Evolutionary conservation across 2,329 filamentous ascomycete genomes (phyloP).

Genomic region (Alternaria burnsii): DNA sequence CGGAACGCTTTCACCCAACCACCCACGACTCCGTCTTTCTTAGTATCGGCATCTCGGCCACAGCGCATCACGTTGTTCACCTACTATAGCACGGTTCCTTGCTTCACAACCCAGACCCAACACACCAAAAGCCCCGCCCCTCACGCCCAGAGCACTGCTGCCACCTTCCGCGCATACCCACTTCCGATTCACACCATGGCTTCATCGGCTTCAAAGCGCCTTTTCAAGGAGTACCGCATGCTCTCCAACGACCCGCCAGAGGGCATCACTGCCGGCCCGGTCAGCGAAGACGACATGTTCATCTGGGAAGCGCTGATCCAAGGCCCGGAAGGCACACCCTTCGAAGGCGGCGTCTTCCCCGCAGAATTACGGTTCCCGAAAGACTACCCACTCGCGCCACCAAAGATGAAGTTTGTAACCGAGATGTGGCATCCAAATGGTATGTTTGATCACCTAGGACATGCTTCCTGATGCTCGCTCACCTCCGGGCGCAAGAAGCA

Average conservation of each 20-base stretch:
- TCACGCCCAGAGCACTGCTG: neutral
- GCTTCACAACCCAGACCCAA: neutral
- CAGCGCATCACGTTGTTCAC: neutral
- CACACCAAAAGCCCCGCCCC: neutral
- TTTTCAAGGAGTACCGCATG: conserved; percentile 95
- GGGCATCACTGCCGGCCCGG: conserved; percentile 92
- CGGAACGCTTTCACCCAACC: neutral
- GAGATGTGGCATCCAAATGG: conserved; percentile 95
- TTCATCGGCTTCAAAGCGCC: conserved; percentile 72
- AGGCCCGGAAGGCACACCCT: conserved; percentile 93
- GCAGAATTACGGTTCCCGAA: conserved; percentile 83
- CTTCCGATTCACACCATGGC: conserved; percentile 50
- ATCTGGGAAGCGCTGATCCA: conserved; percentile 97
- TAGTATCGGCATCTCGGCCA: neutral
- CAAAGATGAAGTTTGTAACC: conserved; percentile 84
- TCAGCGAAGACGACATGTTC: conserved; percentile 94
- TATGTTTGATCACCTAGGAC: conserved; percentile 48
- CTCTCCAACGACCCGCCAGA: conserved; percentile 96
- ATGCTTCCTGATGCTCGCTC: neutral
- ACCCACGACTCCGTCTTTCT: neutral
- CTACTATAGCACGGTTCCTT: neutral
- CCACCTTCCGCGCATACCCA: neutral
- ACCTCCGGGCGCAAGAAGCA: neutral
- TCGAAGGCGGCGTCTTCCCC: conserved; percentile 93
- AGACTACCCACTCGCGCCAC: conserved; percentile 87